phyloP scores from a whole-genome alignment of 164 flowering plant species.

The Buxus sempervirens region DNA sequence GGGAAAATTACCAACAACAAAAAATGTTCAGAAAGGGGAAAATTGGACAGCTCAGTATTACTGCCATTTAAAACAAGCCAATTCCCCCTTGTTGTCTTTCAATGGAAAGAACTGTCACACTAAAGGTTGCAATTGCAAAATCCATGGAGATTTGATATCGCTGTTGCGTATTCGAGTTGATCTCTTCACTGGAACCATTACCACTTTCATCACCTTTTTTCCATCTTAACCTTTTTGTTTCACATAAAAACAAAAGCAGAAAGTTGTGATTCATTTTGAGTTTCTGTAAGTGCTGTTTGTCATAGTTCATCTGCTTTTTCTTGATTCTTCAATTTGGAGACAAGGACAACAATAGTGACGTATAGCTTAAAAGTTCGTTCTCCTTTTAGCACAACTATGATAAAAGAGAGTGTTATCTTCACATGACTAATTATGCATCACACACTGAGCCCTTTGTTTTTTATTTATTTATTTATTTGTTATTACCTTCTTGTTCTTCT shows the following conservation, averaged over 20 bases:
- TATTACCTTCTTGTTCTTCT: no score
- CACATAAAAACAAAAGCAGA: background rate
- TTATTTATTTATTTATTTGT: no score
- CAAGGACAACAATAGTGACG: no score
- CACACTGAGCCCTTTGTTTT: no score
- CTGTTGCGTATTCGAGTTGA: conserved; percentile 35
- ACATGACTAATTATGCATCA: no score
- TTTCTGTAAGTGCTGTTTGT: background rate
- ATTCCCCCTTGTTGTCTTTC: background rate
- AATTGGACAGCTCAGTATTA: background rate
- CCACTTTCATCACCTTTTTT: conserved; percentile 8
- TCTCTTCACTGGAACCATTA: conserved; percentile 38
- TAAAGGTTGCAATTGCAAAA: conserved; percentile 18
- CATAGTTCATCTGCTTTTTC: no score
- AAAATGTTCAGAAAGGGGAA: background rate
- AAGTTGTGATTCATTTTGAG: background rate
- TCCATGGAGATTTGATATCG: conserved; percentile 24
- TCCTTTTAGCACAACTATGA: background rate
- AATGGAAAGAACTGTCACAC: background rate
- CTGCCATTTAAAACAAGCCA: background rate
- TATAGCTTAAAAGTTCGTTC: no score
- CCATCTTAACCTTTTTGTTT: conserved; percentile 21
- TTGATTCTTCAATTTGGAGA: no score
- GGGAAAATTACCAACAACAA: background rate
- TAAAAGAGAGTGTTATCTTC: no score